Evolutionary conservation across 495 filamentous ascomycete genomes (phyloP).

Genomic region (Hyphodiscus hymeniophilus): DNA sequence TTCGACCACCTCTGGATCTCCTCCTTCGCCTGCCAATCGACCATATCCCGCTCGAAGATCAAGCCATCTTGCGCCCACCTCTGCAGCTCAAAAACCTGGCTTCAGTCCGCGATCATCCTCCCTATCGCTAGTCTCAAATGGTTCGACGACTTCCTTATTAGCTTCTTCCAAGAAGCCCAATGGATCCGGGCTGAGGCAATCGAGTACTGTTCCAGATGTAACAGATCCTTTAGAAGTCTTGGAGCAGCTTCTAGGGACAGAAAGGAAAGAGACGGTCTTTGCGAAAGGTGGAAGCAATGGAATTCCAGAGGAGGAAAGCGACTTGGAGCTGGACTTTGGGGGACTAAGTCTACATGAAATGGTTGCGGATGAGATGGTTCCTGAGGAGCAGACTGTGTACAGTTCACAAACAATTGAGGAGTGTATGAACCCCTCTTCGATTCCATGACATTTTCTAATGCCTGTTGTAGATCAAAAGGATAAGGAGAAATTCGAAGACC

Average conservation of each 20-base stretch:
- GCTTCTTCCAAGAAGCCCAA: constrained; percentile 51
- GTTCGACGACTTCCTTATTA: constrained; percentile 66
- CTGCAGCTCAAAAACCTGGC: constrained; percentile 48
- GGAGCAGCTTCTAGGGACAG: constrained; percentile 55
- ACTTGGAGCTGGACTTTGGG: constrained; percentile 66
- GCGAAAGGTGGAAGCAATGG: constrained; percentile 2
- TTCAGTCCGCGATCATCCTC: constrained; percentile 51
- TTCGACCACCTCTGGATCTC: constrained; percentile 54
- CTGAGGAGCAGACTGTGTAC: constrained; percentile 35
- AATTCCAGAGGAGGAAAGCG: constrained; percentile 32
- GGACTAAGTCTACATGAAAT: constrained; percentile 69
- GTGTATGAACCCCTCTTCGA: constrained; percentile 41
- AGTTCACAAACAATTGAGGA: constrained; percentile 66
- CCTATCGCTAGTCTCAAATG: constrained; percentile 57
- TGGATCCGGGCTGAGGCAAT: constrained; percentile 56
- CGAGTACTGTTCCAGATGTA: constrained; percentile 43
- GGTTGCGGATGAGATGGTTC: constrained; percentile 31
- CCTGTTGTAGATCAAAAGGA: constrained; percentile 61
- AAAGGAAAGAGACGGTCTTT: constrained; percentile 17
- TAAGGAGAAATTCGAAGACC: constrained; percentile 80
- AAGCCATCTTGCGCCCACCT: constrained; percentile 46
- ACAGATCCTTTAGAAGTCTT: constrained; percentile 69
- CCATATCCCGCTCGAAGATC: constrained; percentile 59
- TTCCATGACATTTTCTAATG: constrained; percentile 1
- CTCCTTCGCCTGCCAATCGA: constrained; percentile 48